A percentile compares a stretch with the other conserved stretches of the same genome.
Evolutionary conservation across 2,329 filamentous ascomycete species (phyloP).

Genomic region (Aspergillus hiratsukae): DNA sequence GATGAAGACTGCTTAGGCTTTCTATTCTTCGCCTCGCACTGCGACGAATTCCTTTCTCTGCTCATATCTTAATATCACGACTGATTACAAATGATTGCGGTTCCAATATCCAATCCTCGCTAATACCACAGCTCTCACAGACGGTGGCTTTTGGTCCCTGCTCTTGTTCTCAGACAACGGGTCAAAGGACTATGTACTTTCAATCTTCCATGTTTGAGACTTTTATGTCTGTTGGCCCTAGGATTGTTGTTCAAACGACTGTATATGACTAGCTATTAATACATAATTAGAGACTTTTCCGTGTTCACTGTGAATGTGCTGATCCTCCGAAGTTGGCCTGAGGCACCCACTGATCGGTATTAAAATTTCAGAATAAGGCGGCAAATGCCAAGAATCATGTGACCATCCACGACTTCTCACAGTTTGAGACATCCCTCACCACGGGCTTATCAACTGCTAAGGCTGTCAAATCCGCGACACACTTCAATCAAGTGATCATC

Average conservation of each 20-base stretch:
- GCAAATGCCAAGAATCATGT: conserved; percentile 10
- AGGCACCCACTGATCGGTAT: background rate
- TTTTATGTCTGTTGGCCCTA: background rate
- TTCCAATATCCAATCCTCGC: background rate
- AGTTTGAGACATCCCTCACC: background rate
- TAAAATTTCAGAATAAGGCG: background rate
- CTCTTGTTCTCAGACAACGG: background rate
- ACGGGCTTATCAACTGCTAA: background rate
- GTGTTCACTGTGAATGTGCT: background rate
- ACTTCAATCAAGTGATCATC: background rate
- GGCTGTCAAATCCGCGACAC: background rate
- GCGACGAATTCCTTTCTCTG: background rate
- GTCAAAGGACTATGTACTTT: background rate
- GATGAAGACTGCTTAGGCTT: conserved; percentile 3
- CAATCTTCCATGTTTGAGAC: background rate
- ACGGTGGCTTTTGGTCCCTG: background rate
- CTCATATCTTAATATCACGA: background rate
- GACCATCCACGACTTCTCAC: conserved; percentile 1
- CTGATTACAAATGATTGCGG: background rate
- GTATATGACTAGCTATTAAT: conserved; percentile 18
- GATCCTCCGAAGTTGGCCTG: background rate
- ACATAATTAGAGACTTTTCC: conserved; percentile 11
- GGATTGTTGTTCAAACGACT: conserved; percentile 14
- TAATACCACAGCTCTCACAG: background rate
- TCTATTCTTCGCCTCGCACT: background rate